Conservation (phyloP, 345 rosid genomes). For the Zanthoxylum bungeanum region DNA sequence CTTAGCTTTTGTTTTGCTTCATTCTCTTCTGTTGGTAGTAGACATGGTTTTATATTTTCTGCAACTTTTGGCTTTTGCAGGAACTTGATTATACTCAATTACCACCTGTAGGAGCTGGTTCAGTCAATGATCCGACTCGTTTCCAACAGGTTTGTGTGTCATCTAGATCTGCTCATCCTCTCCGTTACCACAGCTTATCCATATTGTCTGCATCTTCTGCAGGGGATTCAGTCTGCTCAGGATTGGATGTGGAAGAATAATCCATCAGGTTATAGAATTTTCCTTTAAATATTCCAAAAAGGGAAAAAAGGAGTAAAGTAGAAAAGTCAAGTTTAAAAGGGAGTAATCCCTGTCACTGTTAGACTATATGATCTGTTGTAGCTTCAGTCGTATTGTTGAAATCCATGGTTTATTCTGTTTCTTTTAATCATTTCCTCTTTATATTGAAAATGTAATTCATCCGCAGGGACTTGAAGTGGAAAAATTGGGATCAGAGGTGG, state of each 20-base stretch:
- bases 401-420: not conserved
- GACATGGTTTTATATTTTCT: not conserved
- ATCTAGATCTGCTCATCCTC: not conserved
- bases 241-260: conserved; percentile 78
- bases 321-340: not conserved
- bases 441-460: not conserved
- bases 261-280: conserved; percentile 53
- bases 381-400: not conserved
- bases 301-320: not conserved
- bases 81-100: conserved; percentile 59
- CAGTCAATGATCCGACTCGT: conserved; percentile 49
- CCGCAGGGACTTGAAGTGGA: conserved; percentile 31
- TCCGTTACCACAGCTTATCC: not conserved
- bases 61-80: conserved; percentile 33
- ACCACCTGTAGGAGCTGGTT: conserved; percentile 41
- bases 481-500: not conserved
- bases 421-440: not conserved
- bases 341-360: not conserved
- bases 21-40: not conserved
- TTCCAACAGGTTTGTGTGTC: conserved; percentile 56
- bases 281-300: too few relatives aligned
- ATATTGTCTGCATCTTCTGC: conserved; percentile 16
- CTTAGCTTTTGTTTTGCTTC: not conserved
- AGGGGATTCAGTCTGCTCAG: conserved; percentile 58
- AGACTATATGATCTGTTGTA: not conserved